Conservation (phyloP, 2,329 filamentous ascomycete genomes). For the Daldinia sp. region DNA sequence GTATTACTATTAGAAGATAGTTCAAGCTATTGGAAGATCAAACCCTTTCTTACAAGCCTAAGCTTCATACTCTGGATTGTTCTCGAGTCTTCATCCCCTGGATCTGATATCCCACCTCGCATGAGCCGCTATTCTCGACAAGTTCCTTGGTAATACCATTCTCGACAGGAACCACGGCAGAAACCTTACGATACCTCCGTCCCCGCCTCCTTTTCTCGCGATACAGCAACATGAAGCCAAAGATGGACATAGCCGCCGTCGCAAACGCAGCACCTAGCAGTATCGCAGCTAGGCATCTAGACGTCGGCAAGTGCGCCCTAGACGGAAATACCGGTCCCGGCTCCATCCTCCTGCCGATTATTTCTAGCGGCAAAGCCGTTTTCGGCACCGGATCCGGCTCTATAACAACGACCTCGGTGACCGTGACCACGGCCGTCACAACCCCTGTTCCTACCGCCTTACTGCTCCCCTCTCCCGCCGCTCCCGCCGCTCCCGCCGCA, state of each 20-base stretch:
- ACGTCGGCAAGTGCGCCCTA: neutral
- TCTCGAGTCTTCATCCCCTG: neutral
- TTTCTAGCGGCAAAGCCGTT: neutral
- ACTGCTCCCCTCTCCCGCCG: neutral
- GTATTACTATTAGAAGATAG: too few relatives aligned
- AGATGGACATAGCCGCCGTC: neutral
- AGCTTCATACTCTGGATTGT: too few relatives aligned
- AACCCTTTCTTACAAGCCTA: neutral
- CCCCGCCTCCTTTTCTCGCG: neutral
- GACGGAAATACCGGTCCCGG: neutral
- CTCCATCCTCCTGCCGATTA: neutral
- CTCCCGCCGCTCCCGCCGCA: neutral
- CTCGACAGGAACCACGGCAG: neutral
- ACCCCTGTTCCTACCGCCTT: neutral
- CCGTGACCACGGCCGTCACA: neutral
- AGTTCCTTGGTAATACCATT: neutral
- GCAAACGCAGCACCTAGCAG: constrained; percentile 9
- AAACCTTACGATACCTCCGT: neutral
- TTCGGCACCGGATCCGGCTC: neutral
- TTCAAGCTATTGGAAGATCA: too few relatives aligned
- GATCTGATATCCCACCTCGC: constrained; percentile 1
- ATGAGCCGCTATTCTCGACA: neutral
- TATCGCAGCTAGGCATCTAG: neutral
- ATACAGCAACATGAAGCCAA: constrained; percentile 9
- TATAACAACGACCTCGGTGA: neutral